Percentiles rank a stretch among this genome's conserved stretches.
Evolutionary conservation across 495 filamentous ascomycete genomes (phyloP).

Genomic region (Poronia punctata): DNA sequence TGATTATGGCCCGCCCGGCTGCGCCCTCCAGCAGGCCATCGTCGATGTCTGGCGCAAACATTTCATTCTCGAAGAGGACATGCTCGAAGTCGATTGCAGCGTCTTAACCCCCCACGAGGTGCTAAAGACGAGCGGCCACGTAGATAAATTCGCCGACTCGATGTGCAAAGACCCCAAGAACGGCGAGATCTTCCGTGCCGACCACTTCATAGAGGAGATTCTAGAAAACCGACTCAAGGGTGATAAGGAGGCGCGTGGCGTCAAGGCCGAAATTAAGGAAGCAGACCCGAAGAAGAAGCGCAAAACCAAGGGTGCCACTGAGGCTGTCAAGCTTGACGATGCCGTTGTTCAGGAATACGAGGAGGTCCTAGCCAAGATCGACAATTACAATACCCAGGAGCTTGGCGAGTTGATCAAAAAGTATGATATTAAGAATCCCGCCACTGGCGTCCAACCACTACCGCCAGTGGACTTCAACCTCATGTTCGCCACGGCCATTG

Average conservation of each 20-base stretch:
- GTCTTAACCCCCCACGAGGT: constrained; percentile 83
- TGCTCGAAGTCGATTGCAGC: constrained; percentile 83
- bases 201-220: constrained; percentile 92
- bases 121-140: constrained; percentile 92
- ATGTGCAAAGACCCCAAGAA: constrained; percentile 99
- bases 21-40: constrained; percentile 74
- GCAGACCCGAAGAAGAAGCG: constrained; percentile 39
- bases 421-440: constrained; percentile 62
- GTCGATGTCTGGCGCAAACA: constrained; percentile 90
- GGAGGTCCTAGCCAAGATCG: constrained; percentile 64
- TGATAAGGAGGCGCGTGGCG: constrained; percentile 68
- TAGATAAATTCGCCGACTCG: constrained; percentile 97
- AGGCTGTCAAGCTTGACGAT: constrained; percentile 60
- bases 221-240: constrained; percentile 77
- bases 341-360: constrained; percentile 64
- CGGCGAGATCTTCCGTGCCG: constrained; percentile 91
- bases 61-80: constrained; percentile 83
- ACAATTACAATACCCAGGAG: constrained; percentile 67
- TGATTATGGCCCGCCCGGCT: constrained; percentile 80
- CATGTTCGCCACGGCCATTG: constrained; percentile 72
- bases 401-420: constrained; percentile 65
- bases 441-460: constrained; percentile 48
- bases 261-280: constrained; percentile 61
- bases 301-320: constrained; percentile 48
- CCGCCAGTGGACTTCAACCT: constrained; percentile 69